Evolutionary conservation across 176 grass and related monocot genomes (phyloP), one percentile per base, ranked within the genome.

Genomic region (Musa acuminata): DNA sequence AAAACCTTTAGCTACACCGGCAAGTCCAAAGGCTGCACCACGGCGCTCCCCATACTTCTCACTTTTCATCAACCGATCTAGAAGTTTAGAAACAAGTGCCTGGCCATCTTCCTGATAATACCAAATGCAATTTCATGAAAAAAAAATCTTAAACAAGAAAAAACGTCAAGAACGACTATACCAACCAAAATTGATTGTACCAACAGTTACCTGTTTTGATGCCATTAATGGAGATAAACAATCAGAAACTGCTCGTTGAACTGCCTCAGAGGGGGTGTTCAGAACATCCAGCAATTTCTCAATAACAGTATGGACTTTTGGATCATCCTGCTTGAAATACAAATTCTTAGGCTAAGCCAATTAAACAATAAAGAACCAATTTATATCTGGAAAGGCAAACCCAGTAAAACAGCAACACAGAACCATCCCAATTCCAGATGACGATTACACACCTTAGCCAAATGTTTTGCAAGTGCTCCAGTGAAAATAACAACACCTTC

Each of bases 401-500:
- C 17, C 63, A 25, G n/a, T 26, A 65, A 49, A 70, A 50, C 16
- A 19, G 13, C 27, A 70, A 51, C 11, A 49, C 8, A 20, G 8
- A 51, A 22, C 10, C 13, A 50, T 19, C 17, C 17, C 9, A n/a
- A 50, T 50, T 21, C 17, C 13, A 1, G 25, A 50, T 12, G 48
- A 49, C 10, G 21, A 77, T 72, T 77, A 19, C 74, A 25, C 67
- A 98, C 94, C 87, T 98, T 98, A 60, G 87, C 85, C 64, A 98
- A 83, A 93, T 98, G 94, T 76, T 98, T 98, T 69, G 94, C 94
- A 66, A 98, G 90, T 77, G 90, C 94, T 78, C 94, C 94, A 72
- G 94, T 93, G 82, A 98, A 98, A 67, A 98, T 93, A 62, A 98
- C 94, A 83, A 98, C 94, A 80, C 94, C 94, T 83, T 98, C 94